Base-by-base conservation (phyloP, 2,329 filamentous ascomycete genomes). In the Didymella segeticola region DNA sequence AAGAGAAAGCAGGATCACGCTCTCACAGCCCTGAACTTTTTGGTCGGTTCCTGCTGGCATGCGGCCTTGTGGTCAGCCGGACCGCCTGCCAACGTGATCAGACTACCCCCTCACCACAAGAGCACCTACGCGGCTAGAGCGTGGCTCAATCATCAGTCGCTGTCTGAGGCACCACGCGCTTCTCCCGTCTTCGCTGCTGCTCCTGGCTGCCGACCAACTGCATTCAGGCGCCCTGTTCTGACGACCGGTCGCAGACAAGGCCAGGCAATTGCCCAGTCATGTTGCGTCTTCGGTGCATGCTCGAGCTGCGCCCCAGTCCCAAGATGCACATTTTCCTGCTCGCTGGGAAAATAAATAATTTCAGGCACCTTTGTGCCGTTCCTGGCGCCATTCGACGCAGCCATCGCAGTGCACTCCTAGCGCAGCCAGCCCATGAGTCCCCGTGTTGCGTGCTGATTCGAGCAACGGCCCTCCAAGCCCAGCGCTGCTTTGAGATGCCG, bases 351-450 rank as follows among this genome's bases (percentile, higher is more conserved):
- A 47, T 52, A 14, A 14, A 17, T 30, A 12, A 53, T 39, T 54
- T 37, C 61, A 47, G 43, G 31, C 60, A 48, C 30, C 41, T 62
- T 59, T 63, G 55, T 63, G 64, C 55, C 46, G 64, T 64, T 57
- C 64, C 64, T 64, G 64, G 60, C 64, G 55, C 61, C 46, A 36
- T 50, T 45, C 31, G 50, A 56, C 47, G 54, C 55, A 45, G 37
- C 45, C 43, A 38, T 26, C 53, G 50, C 49, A 61, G 58, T 47
- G 52, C 36, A 29, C 47, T 41, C 30, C 34, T 66, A 62, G 59
- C 33, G 33, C 17, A 12, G 17, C 33, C 58, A 49, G 49, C 47
- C 38, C 52, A 45, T 19, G 26, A 53, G 48, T 47, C 48, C 31
- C 46, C 17, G 53, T 53, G 53, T 55, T 61, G 53, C 41, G 26